Evolutionary conservation across 2,329 filamentous ascomycete genomes (phyloP).

Genomic region (Phaeoacremonium minimum): DNA sequence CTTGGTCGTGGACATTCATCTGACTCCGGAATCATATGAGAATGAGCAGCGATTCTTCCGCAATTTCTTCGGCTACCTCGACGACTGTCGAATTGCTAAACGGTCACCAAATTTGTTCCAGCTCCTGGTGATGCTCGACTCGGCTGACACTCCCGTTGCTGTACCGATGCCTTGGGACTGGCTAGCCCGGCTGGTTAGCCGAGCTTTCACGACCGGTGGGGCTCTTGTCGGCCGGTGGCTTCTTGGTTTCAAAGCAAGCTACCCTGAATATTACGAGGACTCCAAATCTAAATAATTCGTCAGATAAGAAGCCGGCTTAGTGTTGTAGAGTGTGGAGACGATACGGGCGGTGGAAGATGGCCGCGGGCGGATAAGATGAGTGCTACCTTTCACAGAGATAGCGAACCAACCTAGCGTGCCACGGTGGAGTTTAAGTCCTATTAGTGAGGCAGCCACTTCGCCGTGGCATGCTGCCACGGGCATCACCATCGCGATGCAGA

Average conservation of each 20-base stretch:
- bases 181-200: background rate
- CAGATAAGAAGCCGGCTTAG: too few relatives aligned
- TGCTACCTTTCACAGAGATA: too few relatives aligned
- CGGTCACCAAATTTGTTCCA: constrained; percentile 12
- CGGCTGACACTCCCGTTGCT: constrained; percentile 7
- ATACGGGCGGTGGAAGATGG: too few relatives aligned
- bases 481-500: too few relatives aligned
- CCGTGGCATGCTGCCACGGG: too few relatives aligned
- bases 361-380: too few relatives aligned
- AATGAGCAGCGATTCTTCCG: constrained; percentile 16
- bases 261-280: constrained; percentile 11
- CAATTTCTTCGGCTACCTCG: constrained; percentile 15
- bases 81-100: constrained; percentile 11
- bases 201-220: constrained; percentile 2
- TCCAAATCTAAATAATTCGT: constrained; percentile 4
- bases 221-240: constrained; percentile 8
- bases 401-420: too few relatives aligned
- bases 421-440: too few relatives aligned
- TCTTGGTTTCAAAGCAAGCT: constrained; percentile 8
- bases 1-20: constrained; percentile 8
- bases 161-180: constrained; percentile 6
- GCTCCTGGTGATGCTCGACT: constrained; percentile 13
- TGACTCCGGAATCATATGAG: constrained; percentile 9
- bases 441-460: too few relatives aligned
- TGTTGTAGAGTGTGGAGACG: too few relatives aligned